Evolutionary conservation across 163 green algal species (phyloP).

Genomic region (Chlorella variabilis): DNA sequence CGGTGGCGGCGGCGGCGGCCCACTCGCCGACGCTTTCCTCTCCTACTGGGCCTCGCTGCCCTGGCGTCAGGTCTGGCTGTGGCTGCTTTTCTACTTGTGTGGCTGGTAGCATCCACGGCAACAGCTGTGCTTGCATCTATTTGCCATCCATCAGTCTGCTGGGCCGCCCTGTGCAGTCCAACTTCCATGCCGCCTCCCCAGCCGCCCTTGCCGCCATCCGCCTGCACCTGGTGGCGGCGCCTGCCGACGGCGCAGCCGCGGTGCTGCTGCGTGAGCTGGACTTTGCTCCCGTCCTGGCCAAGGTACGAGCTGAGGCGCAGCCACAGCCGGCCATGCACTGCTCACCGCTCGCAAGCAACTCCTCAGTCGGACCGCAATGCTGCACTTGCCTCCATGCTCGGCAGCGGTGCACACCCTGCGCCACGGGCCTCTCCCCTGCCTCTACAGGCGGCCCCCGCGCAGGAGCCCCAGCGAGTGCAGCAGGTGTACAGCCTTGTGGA

Average conservation of each 20-base stretch:
- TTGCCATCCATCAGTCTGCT: too few species aligned
- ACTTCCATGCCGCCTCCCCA: slow-evolving; percentile 49
- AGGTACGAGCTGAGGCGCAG: background rate
- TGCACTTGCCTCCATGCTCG: too few species aligned
- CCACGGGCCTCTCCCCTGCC: background rate
- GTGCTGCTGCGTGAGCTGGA: slow-evolving; percentile 52
- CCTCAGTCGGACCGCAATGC: too few species aligned
- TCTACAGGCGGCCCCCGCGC: background rate
- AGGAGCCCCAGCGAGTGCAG: background rate
- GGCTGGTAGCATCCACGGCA: too few species aligned
- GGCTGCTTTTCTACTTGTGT: too few species aligned
- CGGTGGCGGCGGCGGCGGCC: background rate
- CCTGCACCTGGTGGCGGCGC: slow-evolving; percentile 30
- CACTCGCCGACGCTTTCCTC: slow-evolving; percentile 22
- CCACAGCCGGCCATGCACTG: too few species aligned
- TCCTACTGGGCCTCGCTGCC: slow-evolving; percentile 50
- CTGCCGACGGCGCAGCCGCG: slow-evolving; percentile 36
- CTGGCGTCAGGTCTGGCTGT: slow-evolving; percentile 31
- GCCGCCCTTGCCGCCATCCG: slow-evolving; percentile 35
- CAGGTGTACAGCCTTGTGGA: slow-evolving; percentile 26
- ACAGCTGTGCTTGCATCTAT: too few species aligned
- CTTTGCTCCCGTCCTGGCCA: slow-evolving; percentile 47
- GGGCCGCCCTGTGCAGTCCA: slow-evolving; percentile 27
- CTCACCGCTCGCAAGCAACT: too few species aligned
- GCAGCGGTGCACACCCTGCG: background rate